A percentile compares a stretch with the other conserved stretches of the same genome.
These are phyloP conservation scores for Eutrema heterophyllum DNA, from an alignment of 345 rosid species.

Conservation along the genomic window DNA sequence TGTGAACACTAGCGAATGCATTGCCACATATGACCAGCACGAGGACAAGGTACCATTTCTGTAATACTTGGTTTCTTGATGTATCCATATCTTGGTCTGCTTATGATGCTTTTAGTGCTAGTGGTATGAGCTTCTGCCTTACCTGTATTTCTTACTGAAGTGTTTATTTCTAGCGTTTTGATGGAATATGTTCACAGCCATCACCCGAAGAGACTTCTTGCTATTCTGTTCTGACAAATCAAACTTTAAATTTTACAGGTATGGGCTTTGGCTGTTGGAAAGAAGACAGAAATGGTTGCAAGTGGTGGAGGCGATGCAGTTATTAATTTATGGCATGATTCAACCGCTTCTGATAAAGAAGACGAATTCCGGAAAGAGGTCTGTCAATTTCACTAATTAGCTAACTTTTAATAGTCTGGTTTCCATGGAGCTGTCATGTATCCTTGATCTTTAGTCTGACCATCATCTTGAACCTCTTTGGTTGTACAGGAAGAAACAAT, in stretches of 20 bases:
- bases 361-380: constrained; percentile 92
- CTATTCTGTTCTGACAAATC: constrained; percentile 14
- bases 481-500: constrained; percentile 65
- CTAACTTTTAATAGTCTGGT: neutral
- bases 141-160: neutral
- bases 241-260: constrained; percentile 41
- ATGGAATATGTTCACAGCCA: neutral
- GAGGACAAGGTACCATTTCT: constrained; percentile 72
- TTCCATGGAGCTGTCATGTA: neutral
- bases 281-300: constrained; percentile 82
- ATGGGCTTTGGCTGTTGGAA: constrained; percentile 96
- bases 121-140: neutral
- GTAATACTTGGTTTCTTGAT: neutral
- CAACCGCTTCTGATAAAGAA: constrained; percentile 79
- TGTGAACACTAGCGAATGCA: constrained; percentile 78
- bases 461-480: constrained; percentile 13
- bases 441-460: neutral
- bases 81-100: neutral
- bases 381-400: constrained; percentile 12
- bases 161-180: neutral
- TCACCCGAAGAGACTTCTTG: neutral
- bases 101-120: neutral
- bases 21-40: constrained; percentile 89
- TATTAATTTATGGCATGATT: constrained; percentile 85
- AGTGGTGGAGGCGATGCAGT: constrained; percentile 91